These are phyloP conservation scores for Globisporangium viniferum DNA, from an alignment of 352 stramenopile species.

Conservation along the genomic window DNA sequence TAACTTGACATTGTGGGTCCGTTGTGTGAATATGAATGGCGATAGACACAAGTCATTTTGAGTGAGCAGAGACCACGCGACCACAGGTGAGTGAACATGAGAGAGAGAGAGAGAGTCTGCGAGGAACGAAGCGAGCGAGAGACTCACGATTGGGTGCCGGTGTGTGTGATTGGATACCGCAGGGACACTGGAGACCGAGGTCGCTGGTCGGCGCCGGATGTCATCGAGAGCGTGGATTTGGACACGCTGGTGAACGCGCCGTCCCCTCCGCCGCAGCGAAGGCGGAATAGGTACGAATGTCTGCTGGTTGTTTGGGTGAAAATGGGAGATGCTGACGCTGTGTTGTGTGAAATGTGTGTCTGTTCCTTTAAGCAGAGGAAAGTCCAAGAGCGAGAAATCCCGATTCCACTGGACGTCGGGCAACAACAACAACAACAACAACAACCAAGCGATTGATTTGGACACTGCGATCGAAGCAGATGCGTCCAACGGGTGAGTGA, in stretches of 20 bases:
- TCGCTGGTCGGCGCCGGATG: constrained; percentile 70
- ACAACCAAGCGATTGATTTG: constrained; percentile 21
- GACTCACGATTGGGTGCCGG: not conserved
- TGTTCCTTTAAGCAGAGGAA: constrained; percentile 10
- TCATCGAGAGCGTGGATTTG: constrained; percentile 65
- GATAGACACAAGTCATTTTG: constrained; percentile 62
- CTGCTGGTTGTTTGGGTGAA: not conserved
- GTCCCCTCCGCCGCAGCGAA: constrained; percentile 40
- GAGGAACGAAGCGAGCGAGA: not conserved
- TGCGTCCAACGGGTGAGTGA: constrained; percentile 14
- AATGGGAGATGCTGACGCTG: not conserved
- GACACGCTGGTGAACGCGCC: constrained; percentile 75
- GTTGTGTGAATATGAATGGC: not conserved
- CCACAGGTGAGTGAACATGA: constrained; percentile 27
- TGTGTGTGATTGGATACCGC: not conserved
- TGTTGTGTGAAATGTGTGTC: not conserved
- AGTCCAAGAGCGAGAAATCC: constrained; percentile 35
- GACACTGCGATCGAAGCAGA: constrained; percentile 25
- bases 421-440: constrained; percentile 9
- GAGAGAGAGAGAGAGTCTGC: not conserved
- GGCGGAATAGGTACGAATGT: constrained; percentile 52
- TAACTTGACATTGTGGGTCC: not conserved
- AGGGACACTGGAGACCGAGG: constrained; percentile 32
- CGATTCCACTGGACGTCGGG: constrained; percentile 25
- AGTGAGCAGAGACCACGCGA: constrained; percentile 45